A percentile compares a stretch with the other conserved stretches of the same genome.
Conservation (phyloP, 129 eudicot species). For the sunflower (Helianthus annuus) region DNA sequence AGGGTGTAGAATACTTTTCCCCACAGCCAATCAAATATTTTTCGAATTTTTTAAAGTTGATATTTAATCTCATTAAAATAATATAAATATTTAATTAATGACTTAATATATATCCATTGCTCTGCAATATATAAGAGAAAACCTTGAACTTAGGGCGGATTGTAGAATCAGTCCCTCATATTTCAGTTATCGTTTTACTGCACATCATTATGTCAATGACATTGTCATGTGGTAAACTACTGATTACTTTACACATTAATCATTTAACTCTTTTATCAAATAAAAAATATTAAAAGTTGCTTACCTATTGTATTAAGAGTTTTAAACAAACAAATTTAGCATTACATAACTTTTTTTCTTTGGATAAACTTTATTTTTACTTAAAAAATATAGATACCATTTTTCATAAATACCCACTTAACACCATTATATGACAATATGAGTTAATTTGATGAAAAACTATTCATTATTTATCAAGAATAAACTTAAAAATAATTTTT, state of each 20-base stretch:
- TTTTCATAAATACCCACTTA: background rate
- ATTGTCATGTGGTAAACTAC: background rate
- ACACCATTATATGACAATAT: background rate
- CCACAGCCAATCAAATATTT: slow-evolving; percentile 26
- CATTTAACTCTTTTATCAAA: background rate
- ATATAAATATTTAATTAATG: slow-evolving; percentile 1
- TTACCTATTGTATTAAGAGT: background rate
- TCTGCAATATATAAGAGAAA: background rate
- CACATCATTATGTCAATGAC: background rate
- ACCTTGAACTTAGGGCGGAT: slow-evolving; percentile 19
- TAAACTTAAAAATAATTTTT: background rate
- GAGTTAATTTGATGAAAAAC: background rate
- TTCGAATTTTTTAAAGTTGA: slow-evolving; percentile 1
- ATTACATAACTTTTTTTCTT: background rate
- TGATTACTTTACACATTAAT: background rate
- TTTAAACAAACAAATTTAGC: background rate
- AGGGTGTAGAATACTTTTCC: slow-evolving; percentile 28
- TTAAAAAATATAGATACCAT: background rate
- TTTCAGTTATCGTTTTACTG: background rate
- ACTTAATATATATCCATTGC: slow-evolving; percentile 30
- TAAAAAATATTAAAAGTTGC: background rate
- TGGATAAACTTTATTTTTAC: background rate
- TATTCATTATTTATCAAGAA: background rate
- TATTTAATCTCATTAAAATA: slow-evolving; percentile 31
- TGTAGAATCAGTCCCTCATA: slow-evolving; percentile 12